Conservation (phyloP, 2,329 filamentous ascomycete genomes). For the Blastomyces silverae region DNA sequence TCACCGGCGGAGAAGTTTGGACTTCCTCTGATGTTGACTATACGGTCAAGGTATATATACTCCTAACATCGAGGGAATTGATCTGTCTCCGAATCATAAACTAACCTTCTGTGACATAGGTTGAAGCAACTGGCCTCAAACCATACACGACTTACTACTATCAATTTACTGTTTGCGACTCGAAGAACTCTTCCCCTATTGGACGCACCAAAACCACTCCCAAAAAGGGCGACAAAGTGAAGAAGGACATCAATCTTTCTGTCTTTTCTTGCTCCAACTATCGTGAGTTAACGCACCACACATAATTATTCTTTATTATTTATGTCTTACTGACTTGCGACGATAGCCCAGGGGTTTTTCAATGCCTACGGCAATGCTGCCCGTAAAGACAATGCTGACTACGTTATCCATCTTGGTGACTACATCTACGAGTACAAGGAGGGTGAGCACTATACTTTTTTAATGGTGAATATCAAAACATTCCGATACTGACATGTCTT, state of each 20-base stretch:
- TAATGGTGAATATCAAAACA: constrained; percentile 14
- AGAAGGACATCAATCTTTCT: constrained; percentile 53
- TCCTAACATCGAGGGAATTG: constrained; percentile 17
- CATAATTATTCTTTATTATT: background rate
- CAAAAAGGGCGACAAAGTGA: constrained; percentile 48
- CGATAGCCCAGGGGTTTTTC: constrained; percentile 49
- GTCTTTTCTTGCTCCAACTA: constrained; percentile 68
- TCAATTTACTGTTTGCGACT: constrained; percentile 62
- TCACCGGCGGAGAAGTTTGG: constrained; percentile 54
- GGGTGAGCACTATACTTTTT: constrained; percentile 27
- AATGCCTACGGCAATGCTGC: constrained; percentile 55
- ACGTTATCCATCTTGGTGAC: constrained; percentile 52
- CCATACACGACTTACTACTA: constrained; percentile 59
- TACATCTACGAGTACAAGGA: constrained; percentile 59
- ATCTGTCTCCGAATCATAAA: background rate
- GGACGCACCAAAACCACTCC: constrained; percentile 66
- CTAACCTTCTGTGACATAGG: constrained; percentile 32
- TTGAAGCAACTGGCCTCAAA: constrained; percentile 58
- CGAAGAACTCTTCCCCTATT: constrained; percentile 54
- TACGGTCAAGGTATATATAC: constrained; percentile 55
- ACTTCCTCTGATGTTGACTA: constrained; percentile 69
- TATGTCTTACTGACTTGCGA: constrained; percentile 14
- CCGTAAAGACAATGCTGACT: constrained; percentile 55
- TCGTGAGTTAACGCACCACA: constrained; percentile 37
- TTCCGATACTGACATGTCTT: constrained; percentile 14